Base-by-base conservation (phyloP, 768 basidiomycete genomes). In the Leccinum ochraceum region DNA sequence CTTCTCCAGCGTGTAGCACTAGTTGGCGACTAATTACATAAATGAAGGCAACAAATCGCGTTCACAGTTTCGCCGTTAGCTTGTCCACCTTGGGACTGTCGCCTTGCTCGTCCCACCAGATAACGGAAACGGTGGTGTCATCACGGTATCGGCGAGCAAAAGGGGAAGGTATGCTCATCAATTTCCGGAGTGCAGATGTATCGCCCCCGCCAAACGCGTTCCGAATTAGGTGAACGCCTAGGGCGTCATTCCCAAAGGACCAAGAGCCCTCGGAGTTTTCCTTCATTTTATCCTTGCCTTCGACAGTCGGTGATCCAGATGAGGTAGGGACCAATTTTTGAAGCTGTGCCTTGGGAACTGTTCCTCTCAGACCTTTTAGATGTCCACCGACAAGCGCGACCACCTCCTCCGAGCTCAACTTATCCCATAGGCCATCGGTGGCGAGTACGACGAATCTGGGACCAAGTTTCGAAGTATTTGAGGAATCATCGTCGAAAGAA, bases 141-240 rank as follows among this genome's bases (percentile, higher is more conserved):
- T 95, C 94, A 49, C 94, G 81, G 70, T 86, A 90, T 57, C 88
- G 79, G 66, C 94, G 80, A 28, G 92, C 86, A 63, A 84, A 75
- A 16, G 92, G 91, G 6, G 90, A 79, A n/a, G 93, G 91, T 50
- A 95, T 94, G 72, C 92, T 94, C 68, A 94, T 75, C 58, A 85
- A 62, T 69, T 77, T 80, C 54, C 86, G 81, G 60, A 95, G 78
- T 54, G 75, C 74, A 52, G 59, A 69, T 57, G 82, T 79, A 68
- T 95, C 83, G 2, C 84, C 90, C 32, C 94, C 93, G n/a, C 92
- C 92, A 60, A 95, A 86, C n/a, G 94, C 92, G 69, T 96, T 96
- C 62, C 94, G 81, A 59, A 95, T 92, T 17, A 96, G 77, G 74
- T 95, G 94, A 42, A 89, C 85, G 61, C 88, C 83, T 58, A 91